Base-by-base conservation (phyloP, 768 basidiomycete genomes). In the Mycena vulgaris region DNA sequence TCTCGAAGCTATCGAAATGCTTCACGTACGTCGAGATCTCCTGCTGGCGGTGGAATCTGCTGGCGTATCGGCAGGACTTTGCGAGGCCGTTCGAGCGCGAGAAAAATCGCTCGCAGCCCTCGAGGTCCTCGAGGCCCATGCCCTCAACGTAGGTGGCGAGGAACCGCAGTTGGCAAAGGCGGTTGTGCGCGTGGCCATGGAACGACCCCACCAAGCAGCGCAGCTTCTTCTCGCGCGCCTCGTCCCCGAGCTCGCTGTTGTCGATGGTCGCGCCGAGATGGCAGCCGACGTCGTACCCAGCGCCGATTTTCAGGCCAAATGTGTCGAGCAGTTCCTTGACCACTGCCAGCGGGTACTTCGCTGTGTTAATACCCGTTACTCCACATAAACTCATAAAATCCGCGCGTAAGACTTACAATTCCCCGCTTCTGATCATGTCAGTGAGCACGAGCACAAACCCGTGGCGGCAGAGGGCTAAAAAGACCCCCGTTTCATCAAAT, bases 391-490 rank as follows among this genome's bases (percentile, higher is more conserved):
- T 37, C 35, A 37, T 37, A n/a, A n/a, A n/a, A n/a, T 37, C 25
- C 35, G 10, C 27, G 23, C 8, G 19, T 42, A 45, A n/a, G 17
- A 61, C 60, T 17, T 48, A 61, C 60, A 61, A n/a, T 40, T 61
- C 60, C 16, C 60, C 60, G 33, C 60, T 61, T 9, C 45, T 40
- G 9, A 61, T 28, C 60, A 61, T 75, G 28, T 75, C 74, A 17
- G 45, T 47, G 8, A 61, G 52, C 10, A 52, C 53, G 11, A 70
- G 56, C 4, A 73, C 72, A 6, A 71, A 67, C 5, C 69, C 69
- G 49, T 75, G 74, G 7, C 66, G 67, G 31, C 74, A 61, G 2
- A n/a, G n/a, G n/a, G n/a, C n/a, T n/a, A n/a, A n/a, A n/a, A n/a
- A n/a, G n/a, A n/a, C n/a, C n/a, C n/a, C n/a, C n/a, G n/a, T n/a